These are phyloP conservation scores for Magnaporthiopsis incrustans DNA, from an alignment of 2,329 filamentous ascomycete species.

Conservation along the genomic window DNA sequence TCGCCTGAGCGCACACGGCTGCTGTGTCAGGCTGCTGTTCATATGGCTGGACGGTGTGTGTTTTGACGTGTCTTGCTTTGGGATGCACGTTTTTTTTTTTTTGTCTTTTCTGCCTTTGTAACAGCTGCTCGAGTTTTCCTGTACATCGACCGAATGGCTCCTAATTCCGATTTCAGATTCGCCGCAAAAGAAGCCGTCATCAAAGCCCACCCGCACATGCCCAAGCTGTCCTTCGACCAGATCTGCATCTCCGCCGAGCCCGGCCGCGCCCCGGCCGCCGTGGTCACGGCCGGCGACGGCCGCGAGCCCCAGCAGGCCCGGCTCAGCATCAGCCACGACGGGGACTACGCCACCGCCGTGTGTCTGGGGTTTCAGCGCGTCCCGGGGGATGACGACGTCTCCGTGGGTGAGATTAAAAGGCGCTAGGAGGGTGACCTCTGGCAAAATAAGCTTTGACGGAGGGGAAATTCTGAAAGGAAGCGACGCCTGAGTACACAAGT, in stretches of 20 bases:
- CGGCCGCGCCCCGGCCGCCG: constrained; percentile 29
- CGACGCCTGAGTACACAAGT: no score
- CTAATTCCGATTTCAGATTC: no score
- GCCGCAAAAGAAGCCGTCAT: constrained; percentile 70
- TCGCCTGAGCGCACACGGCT: not conserved
- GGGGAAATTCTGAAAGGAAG: no score
- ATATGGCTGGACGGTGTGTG: constrained; percentile 36
- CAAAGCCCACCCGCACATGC: constrained; percentile 57
- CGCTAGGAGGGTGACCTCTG: no score
- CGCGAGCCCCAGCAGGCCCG: constrained; percentile 46
- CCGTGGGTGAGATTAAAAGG: no score
- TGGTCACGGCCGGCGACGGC: constrained; percentile 17
- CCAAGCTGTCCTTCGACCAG: constrained; percentile 51
- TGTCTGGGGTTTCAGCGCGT: constrained; percentile 43
- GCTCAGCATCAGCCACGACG: constrained; percentile 83
- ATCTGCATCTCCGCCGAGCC: constrained; percentile 34
- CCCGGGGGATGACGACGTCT: no score
- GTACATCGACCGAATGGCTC: no score
- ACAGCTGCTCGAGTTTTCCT: no score
- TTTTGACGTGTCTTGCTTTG: no score
- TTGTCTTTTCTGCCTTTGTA: not conserved
- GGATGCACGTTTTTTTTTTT: no score
- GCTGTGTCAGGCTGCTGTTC: constrained; percentile 30
- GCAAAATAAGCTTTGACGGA: no score
- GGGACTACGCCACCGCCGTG: constrained; percentile 67